Evolutionary conservation across 805 yeast species (phyloP), one percentile per base, ranked within the genome.

Genomic region (Pichia exigua): DNA sequence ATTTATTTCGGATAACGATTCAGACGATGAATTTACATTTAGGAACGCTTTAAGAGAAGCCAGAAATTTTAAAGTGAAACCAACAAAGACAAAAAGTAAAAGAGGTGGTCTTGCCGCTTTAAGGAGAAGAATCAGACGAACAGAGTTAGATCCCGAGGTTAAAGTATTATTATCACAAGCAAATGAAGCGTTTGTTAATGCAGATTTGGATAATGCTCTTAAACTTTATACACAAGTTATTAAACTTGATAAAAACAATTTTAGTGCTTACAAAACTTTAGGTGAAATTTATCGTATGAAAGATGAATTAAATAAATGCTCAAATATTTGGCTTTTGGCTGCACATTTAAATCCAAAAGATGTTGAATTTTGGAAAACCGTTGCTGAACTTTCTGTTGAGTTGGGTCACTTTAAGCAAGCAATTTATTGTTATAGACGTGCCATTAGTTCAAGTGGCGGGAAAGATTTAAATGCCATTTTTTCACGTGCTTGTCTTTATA

Each of bases 241-340:
- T 54, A 81, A 83, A 59, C 73, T 82, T 49, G 96, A 90, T 62
- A 83, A 87, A 15, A 78, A 79, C 57, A 85, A 87, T 63, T 84
- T 80, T 65, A 81, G 86, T 44, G 97, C 97, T 0, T 91, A 91
- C 72, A 84, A 86, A 60, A 86, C 95, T 0, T 69, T 90, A 44
- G 97, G 97, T 45, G 96, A 87, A 61, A 86, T 92, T 45, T 84
- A 86, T 57, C 75, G 80, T 51, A 71, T 77, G 48, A 83, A 81
- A 54, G 91, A 89, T 1, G 73, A 81, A 45, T 67, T 77, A 47
- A 80, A 83, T 57, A 85, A 86, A 61, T 79, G 95, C 64, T 82
- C 95, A 64, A 81, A 82, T 61, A 77, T 85, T 46, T 81, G 97
- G 96, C 71, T 86, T 59, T 61, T 87, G 49, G 94, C 95, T 28